Evolutionary conservation across 1,284 basidiomycete genomes (phyloP), one percentile per base, ranked within the genome.

Genomic region (Tilletia setariae): DNA sequence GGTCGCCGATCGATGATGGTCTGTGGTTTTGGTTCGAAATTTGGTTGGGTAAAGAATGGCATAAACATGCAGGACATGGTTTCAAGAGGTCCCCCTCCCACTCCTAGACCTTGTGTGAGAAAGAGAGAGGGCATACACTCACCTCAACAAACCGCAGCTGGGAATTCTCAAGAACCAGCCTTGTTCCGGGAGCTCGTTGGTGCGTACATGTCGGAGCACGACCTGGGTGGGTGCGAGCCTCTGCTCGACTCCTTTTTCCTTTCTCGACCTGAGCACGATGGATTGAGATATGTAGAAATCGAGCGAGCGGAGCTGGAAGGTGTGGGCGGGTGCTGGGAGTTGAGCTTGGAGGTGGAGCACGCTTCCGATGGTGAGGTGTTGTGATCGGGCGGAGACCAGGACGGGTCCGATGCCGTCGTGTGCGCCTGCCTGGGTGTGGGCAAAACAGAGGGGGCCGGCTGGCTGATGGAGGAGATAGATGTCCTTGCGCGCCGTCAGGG

Each of bases 381-480:
- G 53, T 13, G 53, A 21, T 11, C 16, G 21, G 1, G 19, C 23
- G 16, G 25, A 30, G n/a, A 59, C 23, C 23, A 59, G 21, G 19
- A 59, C 53, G 53, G 53, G 53, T 30, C 53, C 53, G 21, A 59
- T 23, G 9, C 53, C 53, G 53, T 30, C 53, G 23, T 59, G 53
- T 7, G 53, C 53, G 25, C 53, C 53, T 8, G 53, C 32, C 28
- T 59, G 53, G 8, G 25, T 25, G 25, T 59, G 53, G 21, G 53
- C 15, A 19, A 28, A 59, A 11, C n/a, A 25, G 53, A 28, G 32
- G 8, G 53, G 53, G 28, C 32, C 53, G 23, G 23, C 53, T 30
- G 53, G 53, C 32, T 59, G 53, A 25, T 21, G 53, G 28, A 59
- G 16, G 23, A 59, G 23, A 9, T 59, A 30, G 53, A 59, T 21